These are phyloP conservation scores for Dacryopinax primogenitus DNA, from an alignment of 768 basidiomycete genomes.

Conservation along the genomic window DNA sequence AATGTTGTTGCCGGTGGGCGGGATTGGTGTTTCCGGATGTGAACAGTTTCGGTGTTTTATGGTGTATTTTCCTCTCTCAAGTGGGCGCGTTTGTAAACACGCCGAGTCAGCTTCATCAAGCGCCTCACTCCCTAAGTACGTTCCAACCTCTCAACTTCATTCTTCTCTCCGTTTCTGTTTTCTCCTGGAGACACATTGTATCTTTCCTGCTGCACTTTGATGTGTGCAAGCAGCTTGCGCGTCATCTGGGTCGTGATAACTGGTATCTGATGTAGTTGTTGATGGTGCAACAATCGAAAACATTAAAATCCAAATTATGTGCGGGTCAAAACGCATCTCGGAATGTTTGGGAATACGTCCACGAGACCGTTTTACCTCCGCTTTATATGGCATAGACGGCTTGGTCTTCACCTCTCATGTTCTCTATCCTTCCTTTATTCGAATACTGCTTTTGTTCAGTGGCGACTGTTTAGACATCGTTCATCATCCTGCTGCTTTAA, in stretches of 20 bases:
- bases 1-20: not conserved
- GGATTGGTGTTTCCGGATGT: not conserved
- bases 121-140: constrained; percentile 1
- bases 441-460: not conserved
- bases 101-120: not conserved
- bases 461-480: too few relatives aligned
- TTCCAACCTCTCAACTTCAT: not conserved
- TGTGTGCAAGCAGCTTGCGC: not conserved
- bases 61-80: not conserved
- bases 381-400: too few relatives aligned
- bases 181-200: constrained; percentile 3
- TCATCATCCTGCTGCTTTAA: too few relatives aligned
- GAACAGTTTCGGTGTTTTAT: not conserved
- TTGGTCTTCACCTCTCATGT: not conserved
- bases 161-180: not conserved
- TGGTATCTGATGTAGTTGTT: not conserved
- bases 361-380: not conserved
- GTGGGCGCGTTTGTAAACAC: not conserved
- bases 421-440: not conserved
- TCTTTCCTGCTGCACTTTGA: not conserved
- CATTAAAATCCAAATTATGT: not conserved
- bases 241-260: not conserved
- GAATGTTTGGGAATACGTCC: not conserved
- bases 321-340: not conserved
- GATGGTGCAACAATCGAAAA: not conserved